phyloP scores from a whole-genome alignment of 2,329 filamentous ascomycete species.

The Neofusicoccum kwambonambiense region DNA sequence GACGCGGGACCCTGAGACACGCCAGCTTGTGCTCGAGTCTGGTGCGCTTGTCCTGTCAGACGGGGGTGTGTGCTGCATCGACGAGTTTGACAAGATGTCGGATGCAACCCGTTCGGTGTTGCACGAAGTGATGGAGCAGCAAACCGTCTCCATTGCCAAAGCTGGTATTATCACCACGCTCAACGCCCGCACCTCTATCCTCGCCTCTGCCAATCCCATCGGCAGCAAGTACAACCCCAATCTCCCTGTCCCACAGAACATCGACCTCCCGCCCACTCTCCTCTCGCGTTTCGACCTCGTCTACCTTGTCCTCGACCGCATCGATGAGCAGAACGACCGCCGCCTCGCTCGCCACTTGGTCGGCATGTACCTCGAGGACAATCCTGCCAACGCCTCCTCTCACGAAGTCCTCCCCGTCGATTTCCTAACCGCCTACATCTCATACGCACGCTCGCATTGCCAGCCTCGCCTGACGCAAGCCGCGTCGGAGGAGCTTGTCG shows the following conservation, averaged over 20 bases:
- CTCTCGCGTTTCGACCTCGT: constrained; percentile 96
- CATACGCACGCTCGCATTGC: constrained; percentile 83
- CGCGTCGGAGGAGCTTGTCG: constrained; percentile 79
- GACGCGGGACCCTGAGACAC: constrained; percentile 70
- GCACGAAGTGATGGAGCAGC: constrained; percentile 80
- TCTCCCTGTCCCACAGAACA: constrained; percentile 94
- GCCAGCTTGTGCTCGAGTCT: constrained; percentile 71
- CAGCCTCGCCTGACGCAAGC: constrained; percentile 78
- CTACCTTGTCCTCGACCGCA: constrained; percentile 90
- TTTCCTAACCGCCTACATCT: constrained; percentile 95
- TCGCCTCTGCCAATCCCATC: constrained; percentile 96
- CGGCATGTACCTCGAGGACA: constrained; percentile 95
- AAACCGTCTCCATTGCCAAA: constrained; percentile 76
- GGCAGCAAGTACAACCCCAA: constrained; percentile 97
- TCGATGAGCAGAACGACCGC: constrained; percentile 86
- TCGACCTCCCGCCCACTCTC: constrained; percentile 91
- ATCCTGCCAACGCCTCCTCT: constrained; percentile 76
- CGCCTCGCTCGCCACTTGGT: constrained; percentile 88
- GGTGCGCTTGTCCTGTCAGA: constrained; percentile 72
- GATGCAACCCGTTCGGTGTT: constrained; percentile 71
- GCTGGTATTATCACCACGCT: constrained; percentile 81
- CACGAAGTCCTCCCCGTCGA: constrained; percentile 83
- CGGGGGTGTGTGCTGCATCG: constrained; percentile 74
- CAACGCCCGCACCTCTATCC: constrained; percentile 91
- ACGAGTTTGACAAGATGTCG: constrained; percentile 80